Evolutionary conservation across 106 monocot species (phyloP).

Genomic region (Posidonia australis): DNA sequence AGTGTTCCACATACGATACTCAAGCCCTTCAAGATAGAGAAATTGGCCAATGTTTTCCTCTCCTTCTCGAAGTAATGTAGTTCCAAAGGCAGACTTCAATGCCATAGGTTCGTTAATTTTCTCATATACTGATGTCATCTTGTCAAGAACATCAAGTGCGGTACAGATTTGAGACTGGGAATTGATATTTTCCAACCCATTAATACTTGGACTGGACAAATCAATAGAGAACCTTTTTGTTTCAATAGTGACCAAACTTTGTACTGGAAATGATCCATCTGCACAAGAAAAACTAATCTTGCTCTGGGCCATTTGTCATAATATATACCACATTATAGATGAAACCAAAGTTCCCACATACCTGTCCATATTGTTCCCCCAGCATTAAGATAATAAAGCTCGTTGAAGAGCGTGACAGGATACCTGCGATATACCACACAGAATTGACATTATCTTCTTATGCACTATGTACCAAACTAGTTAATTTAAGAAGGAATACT

Average conservation of each 20-base stretch:
- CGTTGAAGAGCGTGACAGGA: slow-evolving; percentile 85
- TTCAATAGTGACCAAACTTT: slow-evolving; percentile 64
- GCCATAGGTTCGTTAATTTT: slow-evolving; percentile 40
- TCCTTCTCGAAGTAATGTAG: slow-evolving; percentile 46
- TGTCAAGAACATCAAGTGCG: slow-evolving; percentile 46
- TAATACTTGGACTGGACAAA: slow-evolving; percentile 14
- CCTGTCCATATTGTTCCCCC: slow-evolving; percentile 98
- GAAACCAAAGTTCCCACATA: slow-evolving; percentile 4
- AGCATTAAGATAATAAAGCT: slow-evolving; percentile 97
- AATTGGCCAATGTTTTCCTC: slow-evolving; percentile 96
- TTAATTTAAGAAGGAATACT: neutral
- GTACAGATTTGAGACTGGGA: slow-evolving; percentile 24
- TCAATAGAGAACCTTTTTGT: slow-evolving; percentile 67
- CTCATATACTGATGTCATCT: slow-evolving; percentile 61
- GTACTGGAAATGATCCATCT: slow-evolving; percentile 75
- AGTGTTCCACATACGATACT: slow-evolving; percentile 96
- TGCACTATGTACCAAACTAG: neutral
- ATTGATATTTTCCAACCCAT: slow-evolving; percentile 7
- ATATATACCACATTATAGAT: neutral
- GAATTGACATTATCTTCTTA: neutral
- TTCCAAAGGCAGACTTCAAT: slow-evolving; percentile 60
- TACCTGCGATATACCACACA: slow-evolving; percentile 40
- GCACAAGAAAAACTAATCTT: slow-evolving; percentile 3
- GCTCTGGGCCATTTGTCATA: neutral
- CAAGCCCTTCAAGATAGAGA: slow-evolving; percentile 90